Conservation (phyloP, 768 basidiomycete species). For the Lentinula lateritia region DNA sequence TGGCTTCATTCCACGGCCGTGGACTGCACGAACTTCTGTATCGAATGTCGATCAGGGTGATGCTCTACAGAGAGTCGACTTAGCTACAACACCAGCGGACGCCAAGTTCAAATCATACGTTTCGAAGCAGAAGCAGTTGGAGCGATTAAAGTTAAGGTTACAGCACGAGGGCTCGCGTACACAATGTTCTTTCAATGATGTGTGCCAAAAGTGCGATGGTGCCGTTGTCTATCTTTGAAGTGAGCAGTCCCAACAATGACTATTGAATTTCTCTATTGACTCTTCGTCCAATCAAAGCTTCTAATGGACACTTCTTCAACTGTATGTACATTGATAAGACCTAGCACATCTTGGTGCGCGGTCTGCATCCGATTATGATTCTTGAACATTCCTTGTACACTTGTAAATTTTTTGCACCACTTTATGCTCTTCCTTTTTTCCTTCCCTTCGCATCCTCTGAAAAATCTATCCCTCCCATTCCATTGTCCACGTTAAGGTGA, state of each 20-base stretch:
- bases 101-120: slow-evolving; percentile 38
- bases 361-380: not conserved
- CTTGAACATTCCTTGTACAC: not conserved
- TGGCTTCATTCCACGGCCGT: slow-evolving; percentile 52
- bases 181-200: slow-evolving; percentile 20
- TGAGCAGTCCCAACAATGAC: slow-evolving; percentile 11
- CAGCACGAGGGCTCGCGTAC: slow-evolving; percentile 27
- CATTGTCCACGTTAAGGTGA: not conserved
- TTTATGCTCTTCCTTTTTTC: not conserved
- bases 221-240: slow-evolving; percentile 37
- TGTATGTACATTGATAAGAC: not conserved
- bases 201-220: slow-evolving; percentile 33
- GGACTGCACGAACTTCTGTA: slow-evolving; percentile 36
- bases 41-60: slow-evolving; percentile 6
- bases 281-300: not conserved
- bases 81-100: not conserved
- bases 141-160: slow-evolving; percentile 54
- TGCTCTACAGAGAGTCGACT: not conserved
- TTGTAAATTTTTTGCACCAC: not conserved
- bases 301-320: not conserved
- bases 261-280: not conserved
- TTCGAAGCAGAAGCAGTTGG: slow-evolving; percentile 61
- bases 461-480: not conserved
- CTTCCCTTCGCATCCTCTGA: not conserved
- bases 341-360: not conserved